These are phyloP conservation scores for Termitomyces sp. DNA, from an alignment of 768 basidiomycete species.

Conservation along the genomic window DNA sequence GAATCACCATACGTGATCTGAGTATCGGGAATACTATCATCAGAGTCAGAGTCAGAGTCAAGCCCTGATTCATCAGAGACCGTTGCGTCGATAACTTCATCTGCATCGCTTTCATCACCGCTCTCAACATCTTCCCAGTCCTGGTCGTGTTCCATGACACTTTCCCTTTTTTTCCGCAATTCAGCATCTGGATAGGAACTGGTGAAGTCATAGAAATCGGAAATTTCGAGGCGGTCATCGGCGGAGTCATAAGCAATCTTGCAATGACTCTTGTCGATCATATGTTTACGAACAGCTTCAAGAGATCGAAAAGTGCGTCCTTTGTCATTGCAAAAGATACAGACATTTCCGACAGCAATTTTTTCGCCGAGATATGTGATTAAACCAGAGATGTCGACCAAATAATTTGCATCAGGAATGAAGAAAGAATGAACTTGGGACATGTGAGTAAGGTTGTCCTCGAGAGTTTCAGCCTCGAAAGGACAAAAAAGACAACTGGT, in stretches of 20 bases:
- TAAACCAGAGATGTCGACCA: conserved; percentile 79
- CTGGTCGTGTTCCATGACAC: conserved; percentile 13
- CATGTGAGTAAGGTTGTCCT: conserved; percentile 85
- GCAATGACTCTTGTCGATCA: conserved; percentile 95
- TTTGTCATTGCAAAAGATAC: conserved; percentile 84
- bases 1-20: conserved; percentile 77
- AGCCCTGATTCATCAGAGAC: conserved; percentile 25
- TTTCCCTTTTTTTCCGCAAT: conserved; percentile 18
- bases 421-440: conserved; percentile 85
- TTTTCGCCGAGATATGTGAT: conserved; percentile 88
- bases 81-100: conserved; percentile 37
- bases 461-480: conserved; percentile 39
- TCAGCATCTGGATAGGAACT: conserved; percentile 63
- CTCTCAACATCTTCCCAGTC: conserved; percentile 36
- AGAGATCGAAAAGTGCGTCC: conserved; percentile 78
- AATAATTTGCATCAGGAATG: conserved; percentile 89
- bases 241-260: conserved; percentile 89
- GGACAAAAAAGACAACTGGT: conserved; percentile 87
- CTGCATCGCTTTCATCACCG: conserved; percentile 37
- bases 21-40: conserved; percentile 41
- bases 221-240: conserved; percentile 76
- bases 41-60: conserved; percentile 31
- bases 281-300: conserved; percentile 90
- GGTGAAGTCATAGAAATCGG: conserved; percentile 92
- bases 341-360: conserved; percentile 88